Evolutionary conservation across 208 protist species (phyloP).

Genomic region (Porcisia hertigi): DNA sequence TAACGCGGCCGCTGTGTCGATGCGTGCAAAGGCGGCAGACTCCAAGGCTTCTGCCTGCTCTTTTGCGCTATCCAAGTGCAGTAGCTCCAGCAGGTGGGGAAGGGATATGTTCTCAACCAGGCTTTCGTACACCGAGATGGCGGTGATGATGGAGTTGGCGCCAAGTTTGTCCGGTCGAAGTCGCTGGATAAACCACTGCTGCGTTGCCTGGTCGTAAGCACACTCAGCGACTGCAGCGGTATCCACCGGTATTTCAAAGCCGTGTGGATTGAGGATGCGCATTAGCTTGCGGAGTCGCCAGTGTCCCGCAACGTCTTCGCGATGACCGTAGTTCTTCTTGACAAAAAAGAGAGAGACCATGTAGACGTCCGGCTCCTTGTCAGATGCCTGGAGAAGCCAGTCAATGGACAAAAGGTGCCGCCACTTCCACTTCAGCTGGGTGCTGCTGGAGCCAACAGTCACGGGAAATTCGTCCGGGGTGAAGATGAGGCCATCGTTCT

Average conservation of each 20-base stretch:
- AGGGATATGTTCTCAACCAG: conserved; percentile 68
- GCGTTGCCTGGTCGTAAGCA: conserved; percentile 38
- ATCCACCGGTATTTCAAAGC: conserved; percentile 38
- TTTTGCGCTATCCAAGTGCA: conserved; percentile 9
- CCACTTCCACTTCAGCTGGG: conserved; percentile 89
- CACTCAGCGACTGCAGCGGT: conserved; percentile 59
- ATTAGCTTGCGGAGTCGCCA: conserved; percentile 51
- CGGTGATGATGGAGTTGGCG: conserved; percentile 82
- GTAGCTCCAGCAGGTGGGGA: conserved; percentile 34
- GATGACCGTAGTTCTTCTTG: conserved; percentile 67
- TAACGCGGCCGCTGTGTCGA: neutral
- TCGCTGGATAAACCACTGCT: conserved; percentile 66
- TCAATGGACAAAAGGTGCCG: conserved; percentile 72
- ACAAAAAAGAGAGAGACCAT: conserved; percentile 64
- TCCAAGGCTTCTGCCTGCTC: conserved; percentile 9
- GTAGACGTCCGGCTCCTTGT: conserved; percentile 36
- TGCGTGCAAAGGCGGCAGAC: conserved; percentile 2
- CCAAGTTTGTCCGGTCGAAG: conserved; percentile 65
- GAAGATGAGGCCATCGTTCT: conserved; percentile 84
- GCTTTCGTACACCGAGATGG: conserved; percentile 81
- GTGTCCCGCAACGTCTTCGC: conserved; percentile 58
- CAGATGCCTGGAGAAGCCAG: conserved; percentile 46
- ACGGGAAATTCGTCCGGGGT: conserved; percentile 74
- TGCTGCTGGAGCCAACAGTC: conserved; percentile 51
- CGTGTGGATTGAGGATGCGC: conserved; percentile 52